Evolutionary conservation across 192 early-diverging fungal species (phyloP).

Genomic region (Backusella psychrophila): DNA sequence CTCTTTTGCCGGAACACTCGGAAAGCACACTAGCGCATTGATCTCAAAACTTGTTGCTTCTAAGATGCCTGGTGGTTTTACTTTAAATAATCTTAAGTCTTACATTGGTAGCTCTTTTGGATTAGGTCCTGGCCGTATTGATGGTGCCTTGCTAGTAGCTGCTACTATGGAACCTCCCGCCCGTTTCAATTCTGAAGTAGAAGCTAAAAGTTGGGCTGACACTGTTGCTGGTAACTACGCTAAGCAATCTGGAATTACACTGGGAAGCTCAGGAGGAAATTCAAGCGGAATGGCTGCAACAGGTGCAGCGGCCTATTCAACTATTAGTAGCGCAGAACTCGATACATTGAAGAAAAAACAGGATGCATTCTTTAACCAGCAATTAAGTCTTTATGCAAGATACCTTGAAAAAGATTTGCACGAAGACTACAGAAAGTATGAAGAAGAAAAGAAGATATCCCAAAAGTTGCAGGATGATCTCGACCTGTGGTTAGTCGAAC

Average conservation of each 20-base stretch:
- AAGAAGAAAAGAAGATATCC: conserved; percentile 63
- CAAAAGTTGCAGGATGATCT: conserved; percentile 75
- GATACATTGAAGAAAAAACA: conserved; percentile 71
- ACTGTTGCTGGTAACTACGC: conserved; percentile 69
- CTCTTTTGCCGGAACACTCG: conserved; percentile 64
- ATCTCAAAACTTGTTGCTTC: conserved; percentile 74
- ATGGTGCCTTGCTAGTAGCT: conserved; percentile 74
- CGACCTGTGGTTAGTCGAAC: conserved; percentile 88
- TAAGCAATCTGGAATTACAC: conserved; percentile 60
- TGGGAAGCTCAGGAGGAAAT: conserved; percentile 42
- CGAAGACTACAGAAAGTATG: conserved; percentile 56
- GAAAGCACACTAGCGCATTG: conserved; percentile 75
- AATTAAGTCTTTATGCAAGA: conserved; percentile 75
- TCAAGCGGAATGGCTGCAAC: conserved; percentile 50
- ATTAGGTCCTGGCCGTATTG: conserved; percentile 70
- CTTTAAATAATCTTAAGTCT: conserved; percentile 71
- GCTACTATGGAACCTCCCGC: conserved; percentile 79
- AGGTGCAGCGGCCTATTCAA: conserved; percentile 52
- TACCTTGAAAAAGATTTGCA: conserved; percentile 84
- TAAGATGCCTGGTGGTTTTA: conserved; percentile 94
- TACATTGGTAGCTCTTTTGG: conserved; percentile 72
- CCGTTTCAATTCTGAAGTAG: conserved; percentile 69
- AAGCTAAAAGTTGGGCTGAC: conserved; percentile 80
- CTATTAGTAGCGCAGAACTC: conserved; percentile 88
- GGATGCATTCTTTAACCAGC: conserved; percentile 65